phyloP scores from a whole-genome alignment of 2,329 filamentous ascomycete genomes.

The Aphanocladium album region DNA sequence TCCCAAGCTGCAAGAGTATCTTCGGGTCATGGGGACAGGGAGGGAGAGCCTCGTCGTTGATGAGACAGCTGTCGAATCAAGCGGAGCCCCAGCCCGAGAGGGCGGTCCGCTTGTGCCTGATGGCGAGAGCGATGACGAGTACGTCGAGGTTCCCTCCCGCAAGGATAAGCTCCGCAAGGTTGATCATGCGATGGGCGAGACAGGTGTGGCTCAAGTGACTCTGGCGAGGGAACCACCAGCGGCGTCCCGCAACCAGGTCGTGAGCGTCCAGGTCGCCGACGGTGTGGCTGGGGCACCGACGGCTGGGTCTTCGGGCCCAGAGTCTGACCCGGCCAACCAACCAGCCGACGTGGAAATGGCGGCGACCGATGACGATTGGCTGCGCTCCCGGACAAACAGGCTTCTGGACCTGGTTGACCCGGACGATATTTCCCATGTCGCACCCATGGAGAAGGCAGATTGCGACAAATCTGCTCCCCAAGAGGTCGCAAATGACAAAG shows the following conservation, averaged over 20 bases:
- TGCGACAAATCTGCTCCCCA: not conserved
- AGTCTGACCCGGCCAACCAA: slow-evolving; percentile 21
- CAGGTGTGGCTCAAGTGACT: slow-evolving; percentile 13
- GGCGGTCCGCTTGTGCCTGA: slow-evolving; percentile 38
- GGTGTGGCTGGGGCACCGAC: slow-evolving; percentile 1
- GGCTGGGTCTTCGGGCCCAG: slow-evolving; percentile 13
- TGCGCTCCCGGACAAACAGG: slow-evolving; percentile 81
- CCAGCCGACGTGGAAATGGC: slow-evolving; percentile 24
- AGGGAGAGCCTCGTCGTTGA: slow-evolving; percentile 30
- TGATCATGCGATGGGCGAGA: slow-evolving; percentile 22
- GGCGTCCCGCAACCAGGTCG: not conserved
- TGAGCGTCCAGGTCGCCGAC: not conserved
- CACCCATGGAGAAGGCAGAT: slow-evolving; percentile 8
- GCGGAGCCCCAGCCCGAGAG: slow-evolving; percentile 18
- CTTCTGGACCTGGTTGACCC: slow-evolving; percentile 80
- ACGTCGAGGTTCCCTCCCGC: slow-evolving; percentile 59
- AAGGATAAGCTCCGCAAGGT: slow-evolving; percentile 40
- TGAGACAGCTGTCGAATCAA: slow-evolving; percentile 22
- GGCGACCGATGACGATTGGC: slow-evolving; percentile 81
- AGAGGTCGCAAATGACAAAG: slow-evolving; percentile 17
- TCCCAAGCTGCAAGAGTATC: slow-evolving; percentile 78
- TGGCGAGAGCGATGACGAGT: slow-evolving; percentile 68
- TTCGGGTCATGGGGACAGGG: slow-evolving; percentile 70
- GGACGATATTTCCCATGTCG: slow-evolving; percentile 42
- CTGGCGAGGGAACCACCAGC: not conserved